phyloP scores from a whole-genome alignment of 352 stramenopile genomes.

The Thraustochytrium sp. region DNA sequence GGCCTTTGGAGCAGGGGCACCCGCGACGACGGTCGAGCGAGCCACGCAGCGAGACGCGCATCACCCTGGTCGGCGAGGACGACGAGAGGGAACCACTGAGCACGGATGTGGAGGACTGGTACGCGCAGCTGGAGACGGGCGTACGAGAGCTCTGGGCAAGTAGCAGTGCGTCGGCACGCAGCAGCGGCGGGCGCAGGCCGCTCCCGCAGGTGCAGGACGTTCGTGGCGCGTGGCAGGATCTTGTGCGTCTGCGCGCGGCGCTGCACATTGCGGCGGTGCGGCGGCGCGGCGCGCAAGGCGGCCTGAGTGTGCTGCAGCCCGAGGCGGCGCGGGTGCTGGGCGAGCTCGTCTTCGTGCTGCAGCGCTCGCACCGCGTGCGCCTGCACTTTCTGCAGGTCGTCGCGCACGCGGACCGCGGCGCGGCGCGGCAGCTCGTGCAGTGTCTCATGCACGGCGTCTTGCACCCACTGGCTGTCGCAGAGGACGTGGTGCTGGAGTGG shows the following conservation, averaged over 20 bases:
- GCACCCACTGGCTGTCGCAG: not conserved
- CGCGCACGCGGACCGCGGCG: not conserved
- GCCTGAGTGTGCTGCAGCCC: not conserved
- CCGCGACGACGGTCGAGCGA: not conserved
- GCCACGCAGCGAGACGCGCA: not conserved
- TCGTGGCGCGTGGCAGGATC: not conserved
- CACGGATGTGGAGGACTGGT: not conserved
- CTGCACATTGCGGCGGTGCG: not conserved
- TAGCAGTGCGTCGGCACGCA: not conserved
- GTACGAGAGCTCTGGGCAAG: not conserved
- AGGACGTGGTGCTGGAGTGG: not conserved
- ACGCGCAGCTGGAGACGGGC: not conserved
- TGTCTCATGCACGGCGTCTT: not conserved
- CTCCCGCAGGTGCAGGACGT: not conserved
- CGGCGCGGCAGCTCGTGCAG: not conserved
- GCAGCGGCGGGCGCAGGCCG: not conserved
- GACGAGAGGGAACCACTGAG: not conserved
- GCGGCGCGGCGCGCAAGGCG: not conserved
- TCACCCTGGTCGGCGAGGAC: too few relatives aligned
- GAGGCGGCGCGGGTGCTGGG: not conserved
- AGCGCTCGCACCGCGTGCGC: not conserved
- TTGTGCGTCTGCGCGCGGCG: not conserved
- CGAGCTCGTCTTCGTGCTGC: slow-evolving; percentile 1
- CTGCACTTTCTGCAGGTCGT: not conserved
- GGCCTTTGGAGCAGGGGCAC: not conserved